These are phyloP conservation scores for Colletotrichum sp. DNA, from an alignment of 2,329 filamentous ascomycete species.

Conservation along the genomic window DNA sequence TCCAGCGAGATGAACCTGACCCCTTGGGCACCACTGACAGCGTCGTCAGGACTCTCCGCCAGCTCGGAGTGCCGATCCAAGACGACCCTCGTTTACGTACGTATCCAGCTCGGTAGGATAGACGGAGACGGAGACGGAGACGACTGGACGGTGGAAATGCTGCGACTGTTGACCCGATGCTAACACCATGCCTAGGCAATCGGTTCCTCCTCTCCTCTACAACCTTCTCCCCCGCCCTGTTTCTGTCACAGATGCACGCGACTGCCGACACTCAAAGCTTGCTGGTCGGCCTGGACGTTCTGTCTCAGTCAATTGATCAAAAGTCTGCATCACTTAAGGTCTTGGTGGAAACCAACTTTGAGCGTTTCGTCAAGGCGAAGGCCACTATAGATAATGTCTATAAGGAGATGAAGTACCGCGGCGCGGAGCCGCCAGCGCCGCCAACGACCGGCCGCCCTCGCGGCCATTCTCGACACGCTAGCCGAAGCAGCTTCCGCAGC, in stretches of 20 bases:
- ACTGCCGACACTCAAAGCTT: conserved; percentile 83
- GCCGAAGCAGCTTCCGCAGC: conserved; percentile 69
- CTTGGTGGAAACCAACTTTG: conserved; percentile 96
- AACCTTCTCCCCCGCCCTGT: conserved; percentile 90
- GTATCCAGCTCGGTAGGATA: conserved; percentile 35
- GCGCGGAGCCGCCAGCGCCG: conserved; percentile 55
- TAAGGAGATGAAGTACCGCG: conserved; percentile 89
- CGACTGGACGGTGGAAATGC: not conserved
- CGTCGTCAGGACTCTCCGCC: conserved; percentile 80
- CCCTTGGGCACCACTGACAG: conserved; percentile 88
- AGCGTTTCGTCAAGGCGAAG: conserved; percentile 96
- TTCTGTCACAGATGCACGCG: conserved; percentile 90
- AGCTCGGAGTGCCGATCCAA: conserved; percentile 80
- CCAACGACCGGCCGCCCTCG: conserved; percentile 36
- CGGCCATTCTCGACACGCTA: conserved; percentile 71
- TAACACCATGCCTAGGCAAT: conserved; percentile 62
- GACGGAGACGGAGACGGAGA: not conserved
- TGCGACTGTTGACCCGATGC: not conserved
- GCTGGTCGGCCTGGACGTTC: conserved; percentile 80
- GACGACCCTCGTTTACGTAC: conserved; percentile 80
- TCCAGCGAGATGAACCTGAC: conserved; percentile 92
- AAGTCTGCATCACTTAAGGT: conserved; percentile 97
- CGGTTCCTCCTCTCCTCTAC: conserved; percentile 95
- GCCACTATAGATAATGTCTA: conserved; percentile 99
- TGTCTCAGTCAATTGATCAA: conserved; percentile 93